Conservation (phyloP, 768 basidiomycete genomes). For the Suillus brevipes region DNA sequence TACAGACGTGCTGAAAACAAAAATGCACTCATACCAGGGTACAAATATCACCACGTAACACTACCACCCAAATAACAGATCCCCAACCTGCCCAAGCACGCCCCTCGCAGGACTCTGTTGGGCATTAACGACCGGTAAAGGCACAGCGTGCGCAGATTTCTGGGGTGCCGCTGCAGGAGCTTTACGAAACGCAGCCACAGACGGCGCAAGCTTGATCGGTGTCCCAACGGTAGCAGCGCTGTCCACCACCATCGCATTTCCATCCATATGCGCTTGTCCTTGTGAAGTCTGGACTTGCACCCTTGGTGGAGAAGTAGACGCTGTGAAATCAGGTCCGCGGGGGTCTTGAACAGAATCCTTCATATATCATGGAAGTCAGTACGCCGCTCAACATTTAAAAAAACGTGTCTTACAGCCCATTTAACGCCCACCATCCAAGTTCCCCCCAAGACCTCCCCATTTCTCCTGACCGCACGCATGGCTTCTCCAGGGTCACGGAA, state of each 20-base stretch:
- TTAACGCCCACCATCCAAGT: constrained; percentile 85
- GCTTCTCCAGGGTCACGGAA: constrained; percentile 74
- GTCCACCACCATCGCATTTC: constrained; percentile 49
- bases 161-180: constrained; percentile 33
- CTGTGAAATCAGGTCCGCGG: constrained; percentile 20
- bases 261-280: constrained; percentile 11
- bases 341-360: constrained; percentile 56
- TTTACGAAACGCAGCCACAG: constrained; percentile 69
- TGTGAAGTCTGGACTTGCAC: constrained; percentile 12
- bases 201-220: constrained; percentile 71
- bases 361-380: not conserved
- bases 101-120: constrained; percentile 50
- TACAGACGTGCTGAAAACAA: not conserved
- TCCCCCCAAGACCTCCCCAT: constrained; percentile 74
- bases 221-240: constrained; percentile 58
- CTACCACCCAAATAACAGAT: constrained; percentile 84
- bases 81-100: constrained; percentile 71
- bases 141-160: constrained; percentile 18
- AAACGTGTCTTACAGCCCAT: constrained; percentile 62
- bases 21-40: no score
- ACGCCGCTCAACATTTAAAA: constrained; percentile 3
- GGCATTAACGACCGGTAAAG: constrained; percentile 14
- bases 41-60: not conserved
- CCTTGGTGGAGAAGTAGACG: constrained; percentile 8
- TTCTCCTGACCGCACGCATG: constrained; percentile 75